phyloP scores from a whole-genome alignment of 1,284 basidiomycete genomes.

The Athelia psychrophila region DNA sequence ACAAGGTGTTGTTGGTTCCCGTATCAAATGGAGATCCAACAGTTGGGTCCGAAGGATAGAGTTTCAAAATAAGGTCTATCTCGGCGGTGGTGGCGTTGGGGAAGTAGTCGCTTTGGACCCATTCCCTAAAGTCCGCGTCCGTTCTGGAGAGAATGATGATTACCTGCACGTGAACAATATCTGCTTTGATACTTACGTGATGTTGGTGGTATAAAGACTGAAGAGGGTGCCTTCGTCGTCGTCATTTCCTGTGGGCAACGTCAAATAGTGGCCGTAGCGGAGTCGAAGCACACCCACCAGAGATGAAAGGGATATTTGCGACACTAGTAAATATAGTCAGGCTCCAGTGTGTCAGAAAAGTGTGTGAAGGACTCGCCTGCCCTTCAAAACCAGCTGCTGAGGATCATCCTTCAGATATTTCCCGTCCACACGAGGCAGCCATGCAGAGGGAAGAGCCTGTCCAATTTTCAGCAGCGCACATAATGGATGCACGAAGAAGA shows the following conservation, averaged over 20 bases:
- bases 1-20: constrained; percentile 12
- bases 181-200: constrained; percentile 23
- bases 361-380: constrained; percentile 24
- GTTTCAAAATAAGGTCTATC: constrained; percentile 10
- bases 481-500: neutral
- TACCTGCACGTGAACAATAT: constrained; percentile 1
- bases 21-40: constrained; percentile 21
- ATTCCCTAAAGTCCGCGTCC: constrained; percentile 9
- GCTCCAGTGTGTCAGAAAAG: constrained; percentile 22
- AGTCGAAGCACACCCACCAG: constrained; percentile 8
- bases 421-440: constrained; percentile 51
- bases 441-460: constrained; percentile 38
- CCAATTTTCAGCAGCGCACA: neutral
- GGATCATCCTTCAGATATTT: constrained; percentile 43
- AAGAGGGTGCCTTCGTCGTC: constrained; percentile 33
- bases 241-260: constrained; percentile 21
- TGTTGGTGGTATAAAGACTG: constrained; percentile 18
- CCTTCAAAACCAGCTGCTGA: constrained; percentile 26
- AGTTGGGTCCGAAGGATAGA: constrained; percentile 22
- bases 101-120: constrained; percentile 16
- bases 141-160: constrained; percentile 9
- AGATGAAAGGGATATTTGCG: constrained; percentile 28
- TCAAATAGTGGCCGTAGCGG: constrained; percentile 4
- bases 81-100: constrained; percentile 6
- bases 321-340: constrained; percentile 17